These are phyloP conservation scores for Taphrina betulina DNA, from an alignment of 1,139 yeast species.

Conservation along the genomic window DNA sequence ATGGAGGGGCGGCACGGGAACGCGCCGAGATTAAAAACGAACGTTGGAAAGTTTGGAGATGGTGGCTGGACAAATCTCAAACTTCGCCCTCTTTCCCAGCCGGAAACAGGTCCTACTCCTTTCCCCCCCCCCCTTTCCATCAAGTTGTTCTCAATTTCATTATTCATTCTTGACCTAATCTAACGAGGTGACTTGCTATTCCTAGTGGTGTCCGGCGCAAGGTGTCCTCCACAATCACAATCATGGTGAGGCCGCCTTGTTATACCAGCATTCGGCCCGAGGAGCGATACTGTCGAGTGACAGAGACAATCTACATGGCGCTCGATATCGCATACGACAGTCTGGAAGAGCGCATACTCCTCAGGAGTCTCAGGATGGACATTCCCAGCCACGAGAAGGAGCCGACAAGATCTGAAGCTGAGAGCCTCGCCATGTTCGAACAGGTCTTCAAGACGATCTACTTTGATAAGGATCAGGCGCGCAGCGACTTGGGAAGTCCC, in stretches of 20 bases:
- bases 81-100: too few relatives aligned
- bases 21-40: too few relatives aligned
- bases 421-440: conserved; percentile 18
- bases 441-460: conserved; percentile 17
- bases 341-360: conserved; percentile 18
- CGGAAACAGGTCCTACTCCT: too few relatives aligned
- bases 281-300: conserved; percentile 24
- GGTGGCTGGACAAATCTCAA: too few relatives aligned
- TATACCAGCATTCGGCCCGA: conserved; percentile 28
- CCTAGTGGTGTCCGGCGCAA: too few relatives aligned
- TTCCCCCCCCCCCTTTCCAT: too few relatives aligned
- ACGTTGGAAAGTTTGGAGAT: too few relatives aligned
- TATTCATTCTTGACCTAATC: too few relatives aligned
- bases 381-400: not conserved
- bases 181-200: too few relatives aligned
- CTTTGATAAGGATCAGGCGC: conserved; percentile 24
- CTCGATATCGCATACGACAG: conserved; percentile 19
- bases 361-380: not conserved
- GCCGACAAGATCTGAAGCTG: conserved; percentile 17
- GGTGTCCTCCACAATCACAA: too few relatives aligned
- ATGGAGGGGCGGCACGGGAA: not conserved
- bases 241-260: too few relatives aligned
- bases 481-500: conserved; percentile 19
- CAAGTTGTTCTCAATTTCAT: too few relatives aligned
- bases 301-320: conserved; percentile 10